These are phyloP conservation scores for Annona squamosa DNA, from an alignment of 164 flowering plant genomes.

Conservation along the genomic window DNA sequence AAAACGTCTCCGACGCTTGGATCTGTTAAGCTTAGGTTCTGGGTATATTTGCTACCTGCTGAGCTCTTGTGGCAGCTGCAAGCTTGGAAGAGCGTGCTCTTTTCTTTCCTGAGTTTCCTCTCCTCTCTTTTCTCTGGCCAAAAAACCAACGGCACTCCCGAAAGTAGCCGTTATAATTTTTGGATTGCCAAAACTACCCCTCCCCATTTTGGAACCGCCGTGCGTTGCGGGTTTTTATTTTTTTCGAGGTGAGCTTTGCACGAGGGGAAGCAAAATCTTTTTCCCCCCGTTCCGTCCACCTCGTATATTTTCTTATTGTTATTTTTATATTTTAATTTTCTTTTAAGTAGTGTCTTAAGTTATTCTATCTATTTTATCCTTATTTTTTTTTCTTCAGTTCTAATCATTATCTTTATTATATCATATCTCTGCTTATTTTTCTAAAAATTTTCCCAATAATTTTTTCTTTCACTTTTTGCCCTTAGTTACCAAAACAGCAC, in stretches of 20 bases:
- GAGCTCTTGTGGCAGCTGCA: neutral
- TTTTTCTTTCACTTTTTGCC: too few species aligned
- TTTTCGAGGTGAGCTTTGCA: too few species aligned
- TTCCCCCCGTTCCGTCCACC: neutral
- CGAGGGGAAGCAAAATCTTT: neutral
- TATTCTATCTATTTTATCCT: neutral
- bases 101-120: neutral
- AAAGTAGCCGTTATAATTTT: constrained; percentile 11
- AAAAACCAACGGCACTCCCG: neutral
- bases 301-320: neutral
- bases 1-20: neutral
- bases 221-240: too few species aligned
- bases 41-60: too few species aligned
- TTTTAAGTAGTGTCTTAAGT: too few species aligned
- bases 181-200: constrained; percentile 5
- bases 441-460: neutral
- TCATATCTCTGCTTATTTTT: neutral
- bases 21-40: neutral
- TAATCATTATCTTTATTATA: neutral
- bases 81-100: constrained; percentile 13
- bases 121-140: neutral
- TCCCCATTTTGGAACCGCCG: neutral
- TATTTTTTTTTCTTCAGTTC: neutral
- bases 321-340: neutral
- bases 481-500: too few species aligned